These are phyloP conservation scores for Arachis hypogaea DNA, from an alignment of 306 rosid genomes.

Conservation along the genomic window DNA sequence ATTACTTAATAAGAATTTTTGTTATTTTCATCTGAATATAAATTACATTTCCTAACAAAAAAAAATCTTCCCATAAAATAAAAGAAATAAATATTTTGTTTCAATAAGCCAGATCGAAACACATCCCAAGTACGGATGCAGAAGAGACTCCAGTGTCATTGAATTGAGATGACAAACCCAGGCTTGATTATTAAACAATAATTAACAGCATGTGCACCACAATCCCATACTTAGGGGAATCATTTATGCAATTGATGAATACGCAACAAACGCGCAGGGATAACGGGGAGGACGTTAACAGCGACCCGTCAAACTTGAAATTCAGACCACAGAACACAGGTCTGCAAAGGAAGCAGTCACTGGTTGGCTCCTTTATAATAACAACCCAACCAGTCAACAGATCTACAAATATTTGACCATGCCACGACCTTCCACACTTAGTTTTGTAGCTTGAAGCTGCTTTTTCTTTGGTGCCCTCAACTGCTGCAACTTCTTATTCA, in stretches of 20 bases:
- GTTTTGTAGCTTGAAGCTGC: constrained; percentile 94
- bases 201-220: constrained; percentile 1
- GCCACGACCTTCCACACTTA: constrained; percentile 97
- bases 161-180: neutral
- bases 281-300: neutral
- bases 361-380: constrained; percentile 9
- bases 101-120: too few relatives aligned
- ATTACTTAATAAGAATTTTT: too few relatives aligned
- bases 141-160: neutral
- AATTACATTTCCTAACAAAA: too few relatives aligned
- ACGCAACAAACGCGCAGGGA: neutral
- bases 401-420: constrained; percentile 80
- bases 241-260: constrained; percentile 4
- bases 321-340: constrained; percentile 9
- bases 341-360: neutral
- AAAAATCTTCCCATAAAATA: too few relatives aligned
- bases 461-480: constrained; percentile 93
- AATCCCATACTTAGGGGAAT: neutral
- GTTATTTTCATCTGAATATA: too few relatives aligned
- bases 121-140: neutral
- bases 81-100: too few relatives aligned
- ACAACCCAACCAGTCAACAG: constrained; percentile 17
- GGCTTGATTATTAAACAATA: constrained; percentile 31
- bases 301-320: constrained; percentile 24
- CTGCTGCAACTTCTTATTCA: constrained; percentile 97